Evolutionary conservation across 2,329 filamentous ascomycete species (phyloP).

Genomic region (Fusarium xyrophilum): DNA sequence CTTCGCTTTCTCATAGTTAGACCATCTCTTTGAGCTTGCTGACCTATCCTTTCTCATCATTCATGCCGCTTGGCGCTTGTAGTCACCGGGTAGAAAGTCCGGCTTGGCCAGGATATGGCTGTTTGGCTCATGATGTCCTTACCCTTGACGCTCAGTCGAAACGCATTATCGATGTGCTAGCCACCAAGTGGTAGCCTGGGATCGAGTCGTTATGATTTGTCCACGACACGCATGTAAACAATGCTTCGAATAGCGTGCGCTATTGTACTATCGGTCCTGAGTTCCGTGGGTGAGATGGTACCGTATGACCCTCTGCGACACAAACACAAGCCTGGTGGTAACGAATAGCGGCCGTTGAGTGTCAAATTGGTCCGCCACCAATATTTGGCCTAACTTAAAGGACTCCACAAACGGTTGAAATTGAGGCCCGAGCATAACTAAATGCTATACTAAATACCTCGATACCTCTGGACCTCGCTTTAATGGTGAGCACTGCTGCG

Average conservation of each 20-base stretch:
- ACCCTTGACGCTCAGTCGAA: conserved; percentile 1
- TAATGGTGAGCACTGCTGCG: neutral
- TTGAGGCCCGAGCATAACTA: neutral
- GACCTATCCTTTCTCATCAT: neutral
- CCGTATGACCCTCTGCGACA: conserved; percentile 6
- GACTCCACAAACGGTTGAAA: neutral
- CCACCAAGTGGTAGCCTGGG: conserved; percentile 17
- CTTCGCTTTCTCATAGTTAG: neutral
- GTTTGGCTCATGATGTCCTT: neutral
- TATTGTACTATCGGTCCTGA: neutral
- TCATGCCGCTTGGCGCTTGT: conserved; percentile 14
- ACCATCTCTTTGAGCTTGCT: neutral
- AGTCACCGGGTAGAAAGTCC: conserved; percentile 20
- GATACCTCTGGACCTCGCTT: neutral
- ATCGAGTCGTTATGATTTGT: conserved; percentile 15
- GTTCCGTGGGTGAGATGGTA: neutral
- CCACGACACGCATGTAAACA: conserved; percentile 3
- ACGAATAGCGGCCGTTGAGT: conserved; percentile 25
- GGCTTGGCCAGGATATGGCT: conserved; percentile 9
- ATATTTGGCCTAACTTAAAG: neutral
- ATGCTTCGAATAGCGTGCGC: neutral
- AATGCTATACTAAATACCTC: neutral
- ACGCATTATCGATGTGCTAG: conserved; percentile 11
- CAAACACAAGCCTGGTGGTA: neutral
- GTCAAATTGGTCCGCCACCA: conserved; percentile 13